Conservation (phyloP, 2,329 filamentous ascomycete species). For the Triangularia setosa region DNA sequence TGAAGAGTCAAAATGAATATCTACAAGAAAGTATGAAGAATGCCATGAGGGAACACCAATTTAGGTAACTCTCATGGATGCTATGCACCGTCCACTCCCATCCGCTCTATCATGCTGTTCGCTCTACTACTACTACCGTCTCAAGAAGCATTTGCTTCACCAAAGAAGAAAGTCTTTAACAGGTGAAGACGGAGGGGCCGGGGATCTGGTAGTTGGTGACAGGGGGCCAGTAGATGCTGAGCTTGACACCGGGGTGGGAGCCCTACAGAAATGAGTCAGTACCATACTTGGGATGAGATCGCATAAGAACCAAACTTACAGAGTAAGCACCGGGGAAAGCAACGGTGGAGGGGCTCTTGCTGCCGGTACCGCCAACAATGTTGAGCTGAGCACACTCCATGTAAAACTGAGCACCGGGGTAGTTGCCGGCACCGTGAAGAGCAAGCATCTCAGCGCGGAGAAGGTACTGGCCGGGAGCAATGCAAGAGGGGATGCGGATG, state of each 20-base stretch:
- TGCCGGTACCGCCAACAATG: conserved; percentile 24
- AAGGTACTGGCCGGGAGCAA: conserved; percentile 26
- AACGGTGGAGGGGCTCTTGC: conserved; percentile 23
- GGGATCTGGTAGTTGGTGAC: conserved; percentile 25
- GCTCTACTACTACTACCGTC: background rate
- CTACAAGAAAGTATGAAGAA: background rate
- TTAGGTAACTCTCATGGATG: background rate
- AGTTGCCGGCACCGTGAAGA: conserved; percentile 23
- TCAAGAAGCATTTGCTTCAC: background rate
- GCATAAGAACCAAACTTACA: conserved; percentile 7
- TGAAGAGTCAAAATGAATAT: background rate
- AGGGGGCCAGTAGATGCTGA: conserved; percentile 27
- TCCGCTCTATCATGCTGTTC: background rate
- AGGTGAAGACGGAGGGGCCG: conserved; percentile 24
- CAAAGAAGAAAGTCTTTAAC: conserved; percentile 11
- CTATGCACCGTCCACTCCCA: background rate
- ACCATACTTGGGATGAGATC: background rate
- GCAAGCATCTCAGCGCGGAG: conserved; percentile 27
- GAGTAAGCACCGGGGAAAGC: conserved; percentile 26
- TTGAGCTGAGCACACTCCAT: conserved; percentile 28
- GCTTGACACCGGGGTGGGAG: conserved; percentile 25
- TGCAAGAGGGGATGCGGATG: conserved; percentile 26
- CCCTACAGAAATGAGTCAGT: conserved; percentile 17
- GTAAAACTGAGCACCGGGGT: conserved; percentile 28
- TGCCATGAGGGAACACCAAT: background rate